These are phyloP conservation scores for Trichoderma reesei DNA, from an alignment of 495 filamentous ascomycete genomes.

Conservation along the genomic window DNA sequence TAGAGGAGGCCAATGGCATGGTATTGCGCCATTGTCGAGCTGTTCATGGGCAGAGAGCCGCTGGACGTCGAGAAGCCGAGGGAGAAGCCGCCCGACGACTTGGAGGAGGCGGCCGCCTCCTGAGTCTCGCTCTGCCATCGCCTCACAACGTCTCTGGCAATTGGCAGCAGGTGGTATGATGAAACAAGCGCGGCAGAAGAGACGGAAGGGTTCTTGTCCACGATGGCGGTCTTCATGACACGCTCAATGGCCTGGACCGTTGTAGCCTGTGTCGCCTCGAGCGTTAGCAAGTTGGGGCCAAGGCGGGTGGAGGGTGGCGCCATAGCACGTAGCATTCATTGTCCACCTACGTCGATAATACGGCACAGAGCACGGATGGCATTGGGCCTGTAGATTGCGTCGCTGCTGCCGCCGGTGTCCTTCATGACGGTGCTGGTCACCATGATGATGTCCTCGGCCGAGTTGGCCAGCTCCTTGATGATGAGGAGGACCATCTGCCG, in stretches of 20 bases:
- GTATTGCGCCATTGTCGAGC: constrained; percentile 93
- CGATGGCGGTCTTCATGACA: constrained; percentile 97
- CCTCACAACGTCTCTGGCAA: constrained; percentile 87
- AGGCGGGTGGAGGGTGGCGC: neutral
- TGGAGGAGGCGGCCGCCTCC: constrained; percentile 75
- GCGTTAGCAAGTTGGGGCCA: constrained; percentile 18
- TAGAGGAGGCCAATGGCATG: constrained; percentile 96
- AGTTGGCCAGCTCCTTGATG: constrained; percentile 90
- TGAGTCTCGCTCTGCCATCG: constrained; percentile 99
- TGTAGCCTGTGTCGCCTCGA: constrained; percentile 52
- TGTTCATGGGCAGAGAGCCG: constrained; percentile 60
- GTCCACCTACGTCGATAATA: constrained; percentile 67
- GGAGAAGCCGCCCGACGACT: constrained; percentile 75
- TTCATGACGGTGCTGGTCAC: constrained; percentile 99
- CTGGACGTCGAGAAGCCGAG: constrained; percentile 76
- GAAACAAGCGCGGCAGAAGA: constrained; percentile 95
- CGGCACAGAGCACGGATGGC: constrained; percentile 92
- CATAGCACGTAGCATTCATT: constrained; percentile 30
- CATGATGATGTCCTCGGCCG: constrained; percentile 99
- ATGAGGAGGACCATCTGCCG: constrained; percentile 98
- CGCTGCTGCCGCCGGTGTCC: constrained; percentile 90
- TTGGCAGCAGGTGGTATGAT: constrained; percentile 94
- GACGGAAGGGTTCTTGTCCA: constrained; percentile 97
- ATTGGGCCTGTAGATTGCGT: constrained; percentile 92
- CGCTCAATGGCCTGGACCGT: constrained; percentile 97